Percentiles rank a stretch among this genome's conserved stretches.
These are phyloP conservation scores for Elsinoe australis DNA, from an alignment of 2,329 filamentous ascomycete genomes.

Conservation along the genomic window DNA sequence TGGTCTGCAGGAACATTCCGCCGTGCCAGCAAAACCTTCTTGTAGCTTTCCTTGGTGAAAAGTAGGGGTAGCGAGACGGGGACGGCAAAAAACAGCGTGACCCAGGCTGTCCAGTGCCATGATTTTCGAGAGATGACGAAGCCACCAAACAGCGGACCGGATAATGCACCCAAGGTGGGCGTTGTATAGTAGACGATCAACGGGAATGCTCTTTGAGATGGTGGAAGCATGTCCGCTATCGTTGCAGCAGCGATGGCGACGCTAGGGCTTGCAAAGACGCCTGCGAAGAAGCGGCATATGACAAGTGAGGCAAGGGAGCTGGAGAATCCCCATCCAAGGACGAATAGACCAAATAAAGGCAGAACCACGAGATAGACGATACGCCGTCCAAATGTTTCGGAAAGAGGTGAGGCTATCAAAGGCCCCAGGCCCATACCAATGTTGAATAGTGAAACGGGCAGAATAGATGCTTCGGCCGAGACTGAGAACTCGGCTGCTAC, in stretches of 20 bases:
- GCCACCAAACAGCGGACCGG: slow-evolving; percentile 35
- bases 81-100: slow-evolving; percentile 27
- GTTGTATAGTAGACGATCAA: slow-evolving; percentile 15
- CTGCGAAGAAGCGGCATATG: slow-evolving; percentile 44
- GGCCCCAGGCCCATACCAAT: slow-evolving; percentile 55
- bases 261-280: slow-evolving; percentile 47
- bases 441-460: slow-evolving; percentile 53
- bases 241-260: slow-evolving; percentile 42
- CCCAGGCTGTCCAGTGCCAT: slow-evolving; percentile 33
- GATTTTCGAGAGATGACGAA: slow-evolving; percentile 26
- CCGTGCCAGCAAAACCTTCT: slow-evolving; percentile 38
- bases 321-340: slow-evolving; percentile 28
- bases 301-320: slow-evolving; percentile 40
- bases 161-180: slow-evolving; percentile 49
- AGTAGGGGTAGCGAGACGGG: slow-evolving; percentile 31
- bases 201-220: slow-evolving; percentile 8
- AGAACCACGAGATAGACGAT: slow-evolving; percentile 47
- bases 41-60: slow-evolving; percentile 43
- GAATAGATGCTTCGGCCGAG: slow-evolving; percentile 48
- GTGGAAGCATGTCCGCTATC: slow-evolving; percentile 14
- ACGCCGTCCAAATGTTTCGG: slow-evolving; percentile 51
- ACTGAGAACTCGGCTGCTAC: slow-evolving; percentile 39
- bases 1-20: too few relatives aligned
- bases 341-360: slow-evolving; percentile 43
- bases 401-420: slow-evolving; percentile 51